Base-by-base conservation (phyloP, 257 asterid species). In the Anisodus tanguticus region DNA sequence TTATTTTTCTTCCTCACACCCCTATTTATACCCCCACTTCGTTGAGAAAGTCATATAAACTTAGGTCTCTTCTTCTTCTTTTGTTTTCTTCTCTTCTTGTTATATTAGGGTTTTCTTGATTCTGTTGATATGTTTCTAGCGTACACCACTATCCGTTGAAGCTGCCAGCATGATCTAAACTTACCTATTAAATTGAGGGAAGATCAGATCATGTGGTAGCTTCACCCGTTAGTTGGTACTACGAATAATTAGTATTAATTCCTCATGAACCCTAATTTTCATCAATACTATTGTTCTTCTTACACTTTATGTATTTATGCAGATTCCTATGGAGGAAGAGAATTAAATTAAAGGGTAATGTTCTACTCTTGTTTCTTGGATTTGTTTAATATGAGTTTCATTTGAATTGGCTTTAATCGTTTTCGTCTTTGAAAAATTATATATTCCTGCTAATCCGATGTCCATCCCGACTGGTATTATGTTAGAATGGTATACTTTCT, bases 131-230 rank as follows among this genome's bases (percentile, higher is more conserved):
- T 13, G 3, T 45, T 37, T 11, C 9, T 31, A 41, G 13, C 88
- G 90, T 92, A 90, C 83, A 72, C 88, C 74, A 3, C 87, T 81
- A 88, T 89, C 87, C 69, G 97, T 66, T 93, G 92, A 93, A 93
- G 97, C 97, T 93, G 97, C 94, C 97, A 93, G 97, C 97, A 84
- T 93, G 97, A 93, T 91, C 97, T 93, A 84, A 91, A 66, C 91
- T 72, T 84, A 70, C 85, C 91, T 89, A 82, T 64, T 35, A 45
- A 10, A 15, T 64, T 70, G 63, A 79, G 86, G 90, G 55, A 79
- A 70, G 90, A 87, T 87, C 85, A 88, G 97, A 88, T 91, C 97
- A 91, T 90, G 84, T 89, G 95, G 97, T 84, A 84, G 91, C 95
- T 93, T 93, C 94, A 92, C 87, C 95, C 45, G 91, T 85, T 87